phyloP scores from a whole-genome alignment of 306 rosid species.

The Heteromeles arbutifolia region DNA sequence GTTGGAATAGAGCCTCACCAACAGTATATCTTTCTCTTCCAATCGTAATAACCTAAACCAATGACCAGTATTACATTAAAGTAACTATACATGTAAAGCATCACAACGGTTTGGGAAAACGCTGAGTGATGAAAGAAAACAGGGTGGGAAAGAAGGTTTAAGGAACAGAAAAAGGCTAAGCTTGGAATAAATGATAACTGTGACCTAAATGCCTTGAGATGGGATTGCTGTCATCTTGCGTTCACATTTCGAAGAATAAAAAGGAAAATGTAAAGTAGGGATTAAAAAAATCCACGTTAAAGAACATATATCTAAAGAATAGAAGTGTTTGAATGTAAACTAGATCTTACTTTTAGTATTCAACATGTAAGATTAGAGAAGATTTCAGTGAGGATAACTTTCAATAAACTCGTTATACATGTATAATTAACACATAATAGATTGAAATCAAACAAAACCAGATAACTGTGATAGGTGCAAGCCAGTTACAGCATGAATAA shows the following conservation, averaged over 20 bases:
- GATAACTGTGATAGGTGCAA: background rate
- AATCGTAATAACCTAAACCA: slow-evolving; percentile 68
- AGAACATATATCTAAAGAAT: background rate
- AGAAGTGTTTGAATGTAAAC: background rate
- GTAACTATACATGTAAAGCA: background rate
- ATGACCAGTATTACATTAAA: slow-evolving; percentile 12
- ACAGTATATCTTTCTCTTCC: slow-evolving; percentile 84
- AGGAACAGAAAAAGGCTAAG: background rate
- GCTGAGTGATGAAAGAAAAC: background rate
- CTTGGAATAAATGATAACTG: background rate
- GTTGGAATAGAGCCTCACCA: slow-evolving; percentile 96
- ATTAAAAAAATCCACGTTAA: no score
- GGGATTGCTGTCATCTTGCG: background rate
- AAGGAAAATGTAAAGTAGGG: background rate
- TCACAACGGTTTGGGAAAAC: background rate
- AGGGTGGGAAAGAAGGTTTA: background rate
- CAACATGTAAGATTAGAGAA: background rate
- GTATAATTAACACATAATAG: background rate
- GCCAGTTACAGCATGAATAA: background rate
- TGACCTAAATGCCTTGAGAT: background rate
- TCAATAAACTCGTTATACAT: background rate
- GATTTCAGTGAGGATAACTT: background rate
- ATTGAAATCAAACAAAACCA: slow-evolving; percentile 9
- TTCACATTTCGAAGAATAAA: background rate
- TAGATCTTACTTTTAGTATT: background rate